phyloP scores from a whole-genome alignment of 2,329 filamentous ascomycete species.

The Hawksworthiomyces lignivorus region DNA sequence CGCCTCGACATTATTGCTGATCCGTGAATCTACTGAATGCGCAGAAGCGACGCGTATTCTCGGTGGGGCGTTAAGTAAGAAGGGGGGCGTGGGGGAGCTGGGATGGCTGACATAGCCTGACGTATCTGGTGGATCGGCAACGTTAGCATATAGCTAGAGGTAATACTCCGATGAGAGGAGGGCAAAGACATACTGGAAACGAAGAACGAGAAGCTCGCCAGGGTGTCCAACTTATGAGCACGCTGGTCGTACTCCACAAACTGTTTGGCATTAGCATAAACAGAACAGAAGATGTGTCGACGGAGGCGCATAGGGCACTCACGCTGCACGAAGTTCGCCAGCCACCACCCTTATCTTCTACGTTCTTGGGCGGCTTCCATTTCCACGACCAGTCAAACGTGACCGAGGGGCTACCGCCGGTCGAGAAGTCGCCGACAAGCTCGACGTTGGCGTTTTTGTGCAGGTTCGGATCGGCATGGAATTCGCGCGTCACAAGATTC shows the following conservation, averaged over 20 bases:
- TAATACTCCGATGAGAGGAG: neutral
- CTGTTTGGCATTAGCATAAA: slow-evolving; percentile 34
- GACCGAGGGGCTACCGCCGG: slow-evolving; percentile 72
- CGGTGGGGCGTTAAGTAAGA: slow-evolving; percentile 64
- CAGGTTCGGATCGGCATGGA: slow-evolving; percentile 92
- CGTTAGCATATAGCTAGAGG: too few relatives aligned
- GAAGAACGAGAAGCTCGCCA: slow-evolving; percentile 93
- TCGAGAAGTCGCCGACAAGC: slow-evolving; percentile 85
- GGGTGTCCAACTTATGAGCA: slow-evolving; percentile 77
- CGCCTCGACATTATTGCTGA: slow-evolving; percentile 66
- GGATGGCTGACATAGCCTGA: slow-evolving; percentile 45
- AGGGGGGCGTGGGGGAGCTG: slow-evolving; percentile 60
- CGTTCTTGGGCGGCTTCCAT: slow-evolving; percentile 80
- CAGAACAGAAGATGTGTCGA: neutral
- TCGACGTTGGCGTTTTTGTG: slow-evolving; percentile 97
- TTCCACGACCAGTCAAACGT: slow-evolving; percentile 95
- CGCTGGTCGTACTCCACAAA: slow-evolving; percentile 97
- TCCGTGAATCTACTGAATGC: slow-evolving; percentile 76
- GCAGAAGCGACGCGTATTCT: slow-evolving; percentile 77
- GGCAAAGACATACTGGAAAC: slow-evolving; percentile 62
- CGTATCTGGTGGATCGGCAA: slow-evolving; percentile 34
- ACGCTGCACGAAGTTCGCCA: slow-evolving; percentile 95
- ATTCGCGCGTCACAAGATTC: slow-evolving; percentile 88
- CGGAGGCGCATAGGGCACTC: slow-evolving; percentile 28
- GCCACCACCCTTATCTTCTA: slow-evolving; percentile 78